phyloP scores from a whole-genome alignment of 352 stramenopile genomes.

The Globisporangium middletonii region DNA sequence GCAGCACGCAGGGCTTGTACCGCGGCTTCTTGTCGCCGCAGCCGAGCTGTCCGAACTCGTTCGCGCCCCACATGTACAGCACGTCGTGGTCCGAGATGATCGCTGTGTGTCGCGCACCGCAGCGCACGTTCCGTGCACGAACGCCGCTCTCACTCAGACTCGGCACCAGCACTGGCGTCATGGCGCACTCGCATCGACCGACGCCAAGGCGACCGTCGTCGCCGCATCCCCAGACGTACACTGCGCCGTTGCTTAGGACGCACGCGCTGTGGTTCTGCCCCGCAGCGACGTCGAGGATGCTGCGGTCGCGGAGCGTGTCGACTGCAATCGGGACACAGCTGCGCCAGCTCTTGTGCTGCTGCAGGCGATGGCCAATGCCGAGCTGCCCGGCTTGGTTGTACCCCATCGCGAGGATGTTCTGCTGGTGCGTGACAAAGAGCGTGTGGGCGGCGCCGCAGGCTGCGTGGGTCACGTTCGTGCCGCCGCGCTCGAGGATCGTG shows the following conservation, averaged over 20 bases:
- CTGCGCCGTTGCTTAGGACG: constrained; percentile 60
- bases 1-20: constrained; percentile 35
- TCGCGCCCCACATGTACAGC: constrained; percentile 75
- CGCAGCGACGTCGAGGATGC: constrained; percentile 60
- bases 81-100: constrained; percentile 57
- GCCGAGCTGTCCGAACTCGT: constrained; percentile 76
- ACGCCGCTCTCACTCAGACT: constrained; percentile 37
- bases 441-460: constrained; percentile 66
- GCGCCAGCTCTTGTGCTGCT: constrained; percentile 57
- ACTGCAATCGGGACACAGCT: constrained; percentile 55
- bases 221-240: constrained; percentile 73
- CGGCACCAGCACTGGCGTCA: constrained; percentile 25
- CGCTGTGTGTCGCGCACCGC: constrained; percentile 60
- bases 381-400: constrained; percentile 79
- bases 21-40: constrained; percentile 46
- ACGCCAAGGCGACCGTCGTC: constrained; percentile 62
- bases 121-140: constrained; percentile 41
- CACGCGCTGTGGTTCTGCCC: constrained; percentile 73
- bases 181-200: constrained; percentile 29
- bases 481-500: constrained; percentile 34
- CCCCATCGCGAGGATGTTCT: constrained; percentile 69
- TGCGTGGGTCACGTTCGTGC: constrained; percentile 58
- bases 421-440: constrained; percentile 70
- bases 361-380: constrained; percentile 53
- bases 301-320: constrained; percentile 42